A percentile compares a stretch with the other conserved stretches of the same genome.
Evolutionary conservation across 805 yeast genomes (phyloP).

Genomic region (Hagleromyces aurorensis): DNA sequence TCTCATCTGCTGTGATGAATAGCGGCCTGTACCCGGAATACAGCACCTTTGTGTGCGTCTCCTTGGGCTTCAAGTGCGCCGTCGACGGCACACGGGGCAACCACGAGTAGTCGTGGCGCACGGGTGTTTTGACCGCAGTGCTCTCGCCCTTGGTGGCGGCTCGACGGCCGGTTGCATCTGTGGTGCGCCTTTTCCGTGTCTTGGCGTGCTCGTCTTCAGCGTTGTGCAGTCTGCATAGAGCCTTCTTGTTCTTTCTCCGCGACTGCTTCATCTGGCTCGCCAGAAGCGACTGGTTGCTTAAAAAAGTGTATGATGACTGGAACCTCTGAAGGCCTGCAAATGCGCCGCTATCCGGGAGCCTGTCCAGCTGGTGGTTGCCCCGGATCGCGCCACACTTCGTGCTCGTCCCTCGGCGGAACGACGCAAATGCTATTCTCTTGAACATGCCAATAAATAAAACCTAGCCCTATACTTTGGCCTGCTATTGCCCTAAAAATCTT

Average conservation of each 20-base stretch:
- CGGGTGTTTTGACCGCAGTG: slow-evolving; percentile 3
- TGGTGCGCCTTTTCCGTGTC: slow-evolving; percentile 4
- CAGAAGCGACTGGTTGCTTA: slow-evolving; percentile 16
- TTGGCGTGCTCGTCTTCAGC: slow-evolving; percentile 6
- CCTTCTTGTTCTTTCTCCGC: slow-evolving; percentile 9
- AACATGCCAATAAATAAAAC: no score
- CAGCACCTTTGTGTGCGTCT: slow-evolving; percentile 19
- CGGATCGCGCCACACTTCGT: slow-evolving; percentile 4
- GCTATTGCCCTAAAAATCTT: no score
- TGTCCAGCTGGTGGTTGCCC: slow-evolving; percentile 6
- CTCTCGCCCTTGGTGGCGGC: slow-evolving; percentile 1
- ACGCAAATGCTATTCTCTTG: slow-evolving; percentile 4
- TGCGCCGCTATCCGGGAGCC: slow-evolving; percentile 4
- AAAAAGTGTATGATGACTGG: slow-evolving; percentile 22
- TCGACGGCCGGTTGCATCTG: slow-evolving; percentile 2
- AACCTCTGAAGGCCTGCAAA: no score
- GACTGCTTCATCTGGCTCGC: slow-evolving; percentile 15
- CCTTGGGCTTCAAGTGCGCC: slow-evolving; percentile 17
- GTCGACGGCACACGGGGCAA: slow-evolving; percentile 28
- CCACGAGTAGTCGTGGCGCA: slow-evolving; percentile 20
- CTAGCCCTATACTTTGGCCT: no score
- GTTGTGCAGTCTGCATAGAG: slow-evolving; percentile 8
- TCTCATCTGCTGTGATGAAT: slow-evolving; percentile 13
- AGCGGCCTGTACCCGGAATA: slow-evolving; percentile 30
- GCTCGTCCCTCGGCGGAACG: slow-evolving; percentile 2